These are phyloP conservation scores for Manihot esculenta DNA, from an alignment of 441 rosid genomes.

Conservation along the genomic window DNA sequence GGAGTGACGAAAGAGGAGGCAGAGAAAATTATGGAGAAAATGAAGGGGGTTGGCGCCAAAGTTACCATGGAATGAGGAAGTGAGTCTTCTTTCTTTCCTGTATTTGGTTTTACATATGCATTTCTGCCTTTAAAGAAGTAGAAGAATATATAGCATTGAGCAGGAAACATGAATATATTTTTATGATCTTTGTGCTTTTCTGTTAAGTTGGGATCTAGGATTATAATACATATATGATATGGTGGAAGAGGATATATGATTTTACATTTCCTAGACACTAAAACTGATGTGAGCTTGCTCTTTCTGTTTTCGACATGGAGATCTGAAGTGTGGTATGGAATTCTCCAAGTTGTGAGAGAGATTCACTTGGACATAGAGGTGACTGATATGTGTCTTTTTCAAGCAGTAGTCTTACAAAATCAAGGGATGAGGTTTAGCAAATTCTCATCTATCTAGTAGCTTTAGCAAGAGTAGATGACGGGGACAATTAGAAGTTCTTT, in stretches of 20 bases:
- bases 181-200: too few relatives aligned
- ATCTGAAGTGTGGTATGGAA: too few relatives aligned
- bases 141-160: background rate
- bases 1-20: constrained; percentile 89
- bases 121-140: background rate
- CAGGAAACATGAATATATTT: too few relatives aligned
- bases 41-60: constrained; percentile 84
- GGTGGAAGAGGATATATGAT: background rate
- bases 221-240: constrained; percentile 3
- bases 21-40: constrained; percentile 65
- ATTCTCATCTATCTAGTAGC: background rate
- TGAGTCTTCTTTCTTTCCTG: constrained; percentile 4
- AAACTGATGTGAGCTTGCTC: background rate
- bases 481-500: background rate
- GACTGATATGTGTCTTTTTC: background rate
- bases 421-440: background rate
- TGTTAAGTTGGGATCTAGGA: background rate
- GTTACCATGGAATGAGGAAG: constrained; percentile 64
- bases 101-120: constrained; percentile 7
- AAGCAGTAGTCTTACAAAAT: background rate
- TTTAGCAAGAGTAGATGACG: background rate
- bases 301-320: background rate
- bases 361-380: background rate
- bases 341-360: background rate
- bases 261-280: background rate